Conservation (phyloP, 768 basidiomycete species). For the Hericium erinaceus region DNA sequence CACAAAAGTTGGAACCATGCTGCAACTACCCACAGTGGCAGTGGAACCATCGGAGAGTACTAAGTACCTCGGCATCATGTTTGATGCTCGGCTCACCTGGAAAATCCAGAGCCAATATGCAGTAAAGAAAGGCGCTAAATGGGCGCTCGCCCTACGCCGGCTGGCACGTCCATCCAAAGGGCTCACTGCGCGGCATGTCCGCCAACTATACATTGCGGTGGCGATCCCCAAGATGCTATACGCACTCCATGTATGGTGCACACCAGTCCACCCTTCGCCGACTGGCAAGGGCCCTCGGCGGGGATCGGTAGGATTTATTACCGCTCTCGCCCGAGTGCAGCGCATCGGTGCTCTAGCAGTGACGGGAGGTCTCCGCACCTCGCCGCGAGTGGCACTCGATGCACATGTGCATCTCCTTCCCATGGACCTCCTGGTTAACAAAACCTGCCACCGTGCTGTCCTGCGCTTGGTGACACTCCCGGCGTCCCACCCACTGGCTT, state of each 20-base stretch:
- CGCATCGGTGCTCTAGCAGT: conserved; percentile 10
- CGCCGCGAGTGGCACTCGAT: conserved; percentile 7
- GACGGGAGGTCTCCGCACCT: conserved; percentile 14
- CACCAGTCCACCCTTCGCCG: not conserved
- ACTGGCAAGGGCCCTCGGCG: accelerated
- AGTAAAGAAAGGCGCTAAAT: not conserved
- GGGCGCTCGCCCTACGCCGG: not conserved
- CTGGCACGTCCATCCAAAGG: conserved; percentile 4
- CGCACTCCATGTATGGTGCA: conserved; percentile 15
- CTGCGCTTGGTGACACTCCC: conserved; percentile 10
- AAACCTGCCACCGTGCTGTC: not conserved
- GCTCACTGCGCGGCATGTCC: not conserved
- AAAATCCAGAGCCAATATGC: not conserved
- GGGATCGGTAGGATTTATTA: not conserved
- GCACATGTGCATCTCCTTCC: conserved; percentile 7
- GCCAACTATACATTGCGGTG: conserved; percentile 7
- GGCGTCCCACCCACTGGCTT: conserved; percentile 2
- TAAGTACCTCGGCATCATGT: not conserved
- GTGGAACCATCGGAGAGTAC: not conserved
- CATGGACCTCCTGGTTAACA: not conserved
- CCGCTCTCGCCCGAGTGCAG: conserved; percentile 9
- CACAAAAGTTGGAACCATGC: not conserved
- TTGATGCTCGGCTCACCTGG: conserved; percentile 3
- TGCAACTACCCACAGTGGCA: not conserved
- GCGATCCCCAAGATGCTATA: conserved; percentile 19